Evolutionary conservation across 257 asterid genomes (phyloP).

Genomic region (Nicotiana benthamiana): DNA sequence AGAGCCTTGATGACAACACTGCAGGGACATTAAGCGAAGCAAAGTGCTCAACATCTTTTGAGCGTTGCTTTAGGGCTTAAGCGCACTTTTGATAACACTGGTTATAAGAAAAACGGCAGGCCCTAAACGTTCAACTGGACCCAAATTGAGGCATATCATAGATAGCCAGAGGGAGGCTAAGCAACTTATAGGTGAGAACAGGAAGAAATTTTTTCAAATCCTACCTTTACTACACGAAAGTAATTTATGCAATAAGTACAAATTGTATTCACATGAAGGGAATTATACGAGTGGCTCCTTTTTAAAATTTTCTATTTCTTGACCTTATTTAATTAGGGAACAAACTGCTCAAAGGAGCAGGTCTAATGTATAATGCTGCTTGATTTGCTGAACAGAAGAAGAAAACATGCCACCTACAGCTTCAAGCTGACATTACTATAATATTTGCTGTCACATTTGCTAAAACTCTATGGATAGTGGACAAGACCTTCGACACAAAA

Average conservation of each 20-base stretch:
- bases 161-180: not conserved
- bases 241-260: not conserved
- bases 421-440: not conserved
- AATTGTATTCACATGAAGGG: not conserved
- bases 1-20: no score
- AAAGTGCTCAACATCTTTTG: no score
- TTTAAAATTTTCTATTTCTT: not conserved
- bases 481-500: not conserved
- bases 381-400: not conserved
- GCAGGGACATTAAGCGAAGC: no score
- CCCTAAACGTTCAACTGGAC: not conserved
- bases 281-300: not conserved
- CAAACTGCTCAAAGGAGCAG: not conserved
- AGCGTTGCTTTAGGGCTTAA: no score
- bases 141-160: slow-evolving; percentile 3
- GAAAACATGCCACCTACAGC: not conserved
- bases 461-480: not conserved
- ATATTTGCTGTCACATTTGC: not conserved
- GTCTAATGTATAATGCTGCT: not conserved
- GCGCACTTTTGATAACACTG: no score
- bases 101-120: not conserved
- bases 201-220: not conserved
- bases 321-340: not conserved
- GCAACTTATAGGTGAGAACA: not conserved
- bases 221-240: not conserved